phyloP scores from a whole-genome alignment of 2,329 filamentous ascomycete genomes.

The Tolypocladium sp. region DNA sequence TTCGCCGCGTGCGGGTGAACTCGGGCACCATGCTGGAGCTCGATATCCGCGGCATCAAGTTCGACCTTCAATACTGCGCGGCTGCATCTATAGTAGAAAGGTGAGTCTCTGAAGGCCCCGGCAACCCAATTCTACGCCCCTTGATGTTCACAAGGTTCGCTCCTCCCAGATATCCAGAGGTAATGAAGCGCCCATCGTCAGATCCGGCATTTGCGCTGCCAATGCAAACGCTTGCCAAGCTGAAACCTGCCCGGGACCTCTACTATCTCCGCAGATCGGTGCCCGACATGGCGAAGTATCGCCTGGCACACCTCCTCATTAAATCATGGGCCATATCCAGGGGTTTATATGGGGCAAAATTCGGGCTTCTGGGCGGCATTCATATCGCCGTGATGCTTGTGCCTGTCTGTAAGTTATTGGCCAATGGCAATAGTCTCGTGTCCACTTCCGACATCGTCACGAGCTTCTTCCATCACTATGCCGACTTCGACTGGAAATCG shows the following conservation, averaged over 20 bases:
- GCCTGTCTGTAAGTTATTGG: constrained; percentile 47
- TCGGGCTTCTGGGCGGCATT: constrained; percentile 56
- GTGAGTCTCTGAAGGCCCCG: constrained; percentile 11
- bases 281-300: constrained; percentile 49
- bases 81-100: constrained; percentile 44
- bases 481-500: constrained; percentile 47
- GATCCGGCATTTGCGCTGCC: constrained; percentile 48
- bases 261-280: constrained; percentile 50
- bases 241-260: constrained; percentile 56
- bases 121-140: background rate
- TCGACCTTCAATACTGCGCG: constrained; percentile 60
- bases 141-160: background rate
- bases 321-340: constrained; percentile 52
- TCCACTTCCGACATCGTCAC: constrained; percentile 42
- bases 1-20: constrained; percentile 48
- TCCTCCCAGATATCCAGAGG: constrained; percentile 31
- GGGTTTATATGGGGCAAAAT: constrained; percentile 55
- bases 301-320: constrained; percentile 48
- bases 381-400: constrained; percentile 55
- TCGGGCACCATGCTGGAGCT: constrained; percentile 58
- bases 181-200: constrained; percentile 35
- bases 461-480: constrained; percentile 57
- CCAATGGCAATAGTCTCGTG: constrained; percentile 21
- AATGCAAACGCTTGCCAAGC: constrained; percentile 45
- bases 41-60: constrained; percentile 44